Percentiles rank a stretch among this genome's conserved stretches.
phyloP scores from a whole-genome alignment of 805 yeast genomes.

The Saturnispora sanitii region DNA sequence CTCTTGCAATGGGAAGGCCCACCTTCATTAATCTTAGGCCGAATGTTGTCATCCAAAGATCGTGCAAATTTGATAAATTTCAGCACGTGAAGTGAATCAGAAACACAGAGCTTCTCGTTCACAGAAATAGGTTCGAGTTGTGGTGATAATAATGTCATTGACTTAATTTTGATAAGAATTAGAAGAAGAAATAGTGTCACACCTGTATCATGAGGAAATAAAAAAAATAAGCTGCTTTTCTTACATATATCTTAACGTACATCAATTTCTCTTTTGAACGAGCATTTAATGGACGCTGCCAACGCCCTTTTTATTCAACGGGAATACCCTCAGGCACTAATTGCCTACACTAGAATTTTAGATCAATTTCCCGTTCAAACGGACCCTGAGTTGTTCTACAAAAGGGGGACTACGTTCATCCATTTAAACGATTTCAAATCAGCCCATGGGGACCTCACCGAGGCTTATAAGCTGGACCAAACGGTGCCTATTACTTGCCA shows the following conservation, averaged over 20 bases:
- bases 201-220: no score
- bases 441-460: slow-evolving; percentile 1
- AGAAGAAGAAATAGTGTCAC: no score
- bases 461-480: background rate
- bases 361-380: background rate
- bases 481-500: background rate
- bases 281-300: background rate
- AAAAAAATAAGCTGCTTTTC: no score
- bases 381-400: background rate
- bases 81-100: slow-evolving; percentile 26
- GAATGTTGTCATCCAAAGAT: slow-evolving; percentile 37
- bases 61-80: slow-evolving; percentile 31
- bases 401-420: slow-evolving; percentile 1
- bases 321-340: background rate
- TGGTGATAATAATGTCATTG: no score
- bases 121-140: background rate
- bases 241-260: no score
- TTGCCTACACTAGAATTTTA: background rate
- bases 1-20: slow-evolving; percentile 23
- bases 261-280: no score
- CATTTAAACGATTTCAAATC: slow-evolving; percentile 4
- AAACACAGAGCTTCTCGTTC: slow-evolving; percentile 22
- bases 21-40: slow-evolving; percentile 33
- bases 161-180: no score
- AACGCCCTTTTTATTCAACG: slow-evolving; percentile 1